Evolutionary conservation across 73 alveolate genomes (phyloP).

Genomic region (Symbiodinium pilosum): DNA sequence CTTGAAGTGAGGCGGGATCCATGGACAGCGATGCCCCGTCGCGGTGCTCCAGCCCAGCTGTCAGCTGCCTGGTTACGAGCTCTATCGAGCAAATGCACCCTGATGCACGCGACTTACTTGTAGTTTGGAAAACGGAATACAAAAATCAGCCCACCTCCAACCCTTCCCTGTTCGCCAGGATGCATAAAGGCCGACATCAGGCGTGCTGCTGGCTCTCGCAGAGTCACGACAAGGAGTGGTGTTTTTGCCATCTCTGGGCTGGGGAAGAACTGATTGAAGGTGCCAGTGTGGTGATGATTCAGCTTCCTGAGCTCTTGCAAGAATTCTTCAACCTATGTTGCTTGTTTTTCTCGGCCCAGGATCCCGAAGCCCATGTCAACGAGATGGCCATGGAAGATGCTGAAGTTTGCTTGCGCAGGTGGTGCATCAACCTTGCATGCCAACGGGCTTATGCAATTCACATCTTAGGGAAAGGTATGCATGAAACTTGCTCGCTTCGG

Average conservation of each 20-base stretch:
- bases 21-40: conserved; percentile 36
- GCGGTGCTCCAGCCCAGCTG: conserved; percentile 55
- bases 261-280: conserved; percentile 30
- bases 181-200: conserved; percentile 45
- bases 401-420: background rate
- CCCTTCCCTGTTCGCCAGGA: background rate
- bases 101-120: no score
- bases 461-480: background rate
- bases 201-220: conserved; percentile 76
- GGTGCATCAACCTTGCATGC: conserved; percentile 39
- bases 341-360: no score
- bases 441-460: background rate
- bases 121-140: no score
- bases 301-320: conserved; percentile 13
- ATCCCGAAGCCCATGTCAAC: conserved; percentile 36
- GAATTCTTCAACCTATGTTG: no score
- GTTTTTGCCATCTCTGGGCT: background rate
- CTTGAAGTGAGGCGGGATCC: conserved; percentile 51
- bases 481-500: background rate
- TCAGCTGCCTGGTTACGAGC: conserved; percentile 36
- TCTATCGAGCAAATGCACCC: no score
- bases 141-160: no score
- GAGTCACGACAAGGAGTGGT: conserved; percentile 15
- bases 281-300: conserved; percentile 30
- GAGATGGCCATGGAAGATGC: conserved; percentile 75